A percentile compares a stretch with the other conserved stretches of the same genome.
Evolutionary conservation across 1,284 basidiomycete genomes (phyloP).

Genomic region (Vanrija sp.): DNA sequence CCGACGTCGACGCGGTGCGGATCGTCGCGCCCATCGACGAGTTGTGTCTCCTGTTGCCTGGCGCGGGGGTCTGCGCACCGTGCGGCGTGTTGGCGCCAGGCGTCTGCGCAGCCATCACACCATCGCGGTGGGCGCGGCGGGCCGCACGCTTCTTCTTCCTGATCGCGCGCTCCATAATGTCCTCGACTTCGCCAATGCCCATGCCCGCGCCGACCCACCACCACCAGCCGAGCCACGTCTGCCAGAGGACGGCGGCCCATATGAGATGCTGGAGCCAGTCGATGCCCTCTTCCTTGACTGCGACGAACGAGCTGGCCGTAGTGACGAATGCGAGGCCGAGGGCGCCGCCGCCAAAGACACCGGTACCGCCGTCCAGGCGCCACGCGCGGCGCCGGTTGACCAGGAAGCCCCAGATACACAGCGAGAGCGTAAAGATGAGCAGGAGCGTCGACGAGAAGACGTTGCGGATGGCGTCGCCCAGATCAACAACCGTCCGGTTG

Average conservation of each 20-base stretch:
- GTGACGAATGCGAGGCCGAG: slow-evolving; percentile 71
- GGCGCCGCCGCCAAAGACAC: slow-evolving; percentile 82
- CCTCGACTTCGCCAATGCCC: slow-evolving; percentile 54
- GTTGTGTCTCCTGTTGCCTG: too few relatives aligned
- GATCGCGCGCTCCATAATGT: slow-evolving; percentile 46
- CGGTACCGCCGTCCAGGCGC: slow-evolving; percentile 92
- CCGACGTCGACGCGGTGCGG: slow-evolving; percentile 2
- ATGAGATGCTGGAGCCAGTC: slow-evolving; percentile 79
- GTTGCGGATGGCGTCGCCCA: slow-evolving; percentile 79
- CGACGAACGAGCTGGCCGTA: slow-evolving; percentile 78
- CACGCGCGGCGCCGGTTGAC: slow-evolving; percentile 89
- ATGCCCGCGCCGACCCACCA: slow-evolving; percentile 95
- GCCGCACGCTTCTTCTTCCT: slow-evolving; percentile 38
- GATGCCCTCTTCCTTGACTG: slow-evolving; percentile 75
- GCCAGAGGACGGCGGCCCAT: slow-evolving; percentile 86
- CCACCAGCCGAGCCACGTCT: slow-evolving; percentile 82
- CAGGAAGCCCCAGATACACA: slow-evolving; percentile 88
- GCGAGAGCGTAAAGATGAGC: slow-evolving; percentile 82
- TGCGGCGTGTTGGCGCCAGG: too few relatives aligned
- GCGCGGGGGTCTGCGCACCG: background rate
- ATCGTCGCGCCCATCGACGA: slow-evolving; percentile 12
- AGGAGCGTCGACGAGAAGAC: slow-evolving; percentile 94
- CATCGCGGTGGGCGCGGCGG: slow-evolving; percentile 10
- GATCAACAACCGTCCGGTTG: slow-evolving; percentile 53
- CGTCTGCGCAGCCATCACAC: background rate